Evolutionary conservation across 768 basidiomycete species (phyloP).

Genomic region (Pulveroboletus sp.): DNA sequence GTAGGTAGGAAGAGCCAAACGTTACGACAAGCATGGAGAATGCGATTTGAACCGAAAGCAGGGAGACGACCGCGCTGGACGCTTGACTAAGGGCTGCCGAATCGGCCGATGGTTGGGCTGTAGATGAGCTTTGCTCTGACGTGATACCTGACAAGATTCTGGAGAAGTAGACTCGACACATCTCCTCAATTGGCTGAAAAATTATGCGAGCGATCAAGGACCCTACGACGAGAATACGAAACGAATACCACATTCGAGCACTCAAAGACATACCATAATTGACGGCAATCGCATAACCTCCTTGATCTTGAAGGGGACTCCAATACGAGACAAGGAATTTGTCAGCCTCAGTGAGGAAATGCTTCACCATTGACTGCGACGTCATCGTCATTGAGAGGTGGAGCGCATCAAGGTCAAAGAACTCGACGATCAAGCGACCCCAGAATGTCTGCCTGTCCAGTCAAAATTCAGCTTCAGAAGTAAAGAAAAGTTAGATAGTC

Average conservation of each 20-base stretch:
- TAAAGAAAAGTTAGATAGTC: background rate
- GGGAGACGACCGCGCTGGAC: slow-evolving; percentile 48
- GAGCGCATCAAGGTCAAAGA: slow-evolving; percentile 47
- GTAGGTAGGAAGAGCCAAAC: slow-evolving; percentile 74
- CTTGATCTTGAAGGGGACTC: slow-evolving; percentile 83
- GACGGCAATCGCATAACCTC: slow-evolving; percentile 91
- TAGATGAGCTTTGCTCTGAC: slow-evolving; percentile 3
- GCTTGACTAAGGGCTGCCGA: slow-evolving; percentile 35
- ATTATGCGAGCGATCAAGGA: slow-evolving; percentile 88
- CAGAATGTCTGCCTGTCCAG: slow-evolving; percentile 3
- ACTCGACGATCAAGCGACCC: slow-evolving; percentile 16
- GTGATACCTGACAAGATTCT: slow-evolving; percentile 42
- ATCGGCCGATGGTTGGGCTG: background rate
- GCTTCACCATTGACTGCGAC: slow-evolving; percentile 85
- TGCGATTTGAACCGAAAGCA: slow-evolving; percentile 63
- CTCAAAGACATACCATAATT: slow-evolving; percentile 73
- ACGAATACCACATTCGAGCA: background rate
- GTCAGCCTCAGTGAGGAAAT: slow-evolving; percentile 93
- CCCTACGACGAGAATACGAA: slow-evolving; percentile 43
- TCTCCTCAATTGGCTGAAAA: slow-evolving; percentile 96
- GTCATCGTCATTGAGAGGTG: slow-evolving; percentile 80
- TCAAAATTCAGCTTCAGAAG: background rate
- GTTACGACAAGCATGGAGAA: slow-evolving; percentile 66
- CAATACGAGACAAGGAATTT: slow-evolving; percentile 83
- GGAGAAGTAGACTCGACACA: slow-evolving; percentile 85